Percentiles rank a stretch among this genome's conserved stretches.
phyloP scores from a whole-genome alignment of 2,329 filamentous ascomycete species.

The Plenodomus tracheiphilus region DNA sequence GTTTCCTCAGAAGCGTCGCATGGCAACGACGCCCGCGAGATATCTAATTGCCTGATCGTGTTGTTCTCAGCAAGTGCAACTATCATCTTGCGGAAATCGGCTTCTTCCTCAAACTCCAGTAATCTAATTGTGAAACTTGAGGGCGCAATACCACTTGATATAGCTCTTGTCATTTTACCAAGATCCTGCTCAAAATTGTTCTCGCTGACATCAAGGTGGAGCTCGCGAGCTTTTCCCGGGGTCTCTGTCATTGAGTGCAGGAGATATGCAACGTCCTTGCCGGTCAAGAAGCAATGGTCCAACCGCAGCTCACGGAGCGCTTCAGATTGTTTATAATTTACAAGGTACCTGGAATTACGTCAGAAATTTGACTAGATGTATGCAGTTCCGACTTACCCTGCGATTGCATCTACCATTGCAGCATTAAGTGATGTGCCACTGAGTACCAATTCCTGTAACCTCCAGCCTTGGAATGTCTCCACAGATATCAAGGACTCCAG shows the following conservation, averaged over 20 bases:
- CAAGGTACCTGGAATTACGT: slow-evolving; percentile 60
- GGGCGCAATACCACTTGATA: slow-evolving; percentile 59
- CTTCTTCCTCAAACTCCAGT: slow-evolving; percentile 69
- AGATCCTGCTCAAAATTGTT: slow-evolving; percentile 61
- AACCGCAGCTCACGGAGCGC: slow-evolving; percentile 64
- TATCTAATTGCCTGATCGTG: slow-evolving; percentile 66
- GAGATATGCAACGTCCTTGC: slow-evolving; percentile 66
- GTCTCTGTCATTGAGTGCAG: slow-evolving; percentile 64
- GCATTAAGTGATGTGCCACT: slow-evolving; percentile 66
- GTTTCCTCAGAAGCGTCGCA: slow-evolving; percentile 70
- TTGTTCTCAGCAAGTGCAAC: slow-evolving; percentile 65
- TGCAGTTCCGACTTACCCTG: slow-evolving; percentile 42
- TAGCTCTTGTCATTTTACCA: slow-evolving; percentile 56
- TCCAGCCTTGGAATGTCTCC: slow-evolving; percentile 69
- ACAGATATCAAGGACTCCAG: slow-evolving; percentile 66
- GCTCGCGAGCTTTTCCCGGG: slow-evolving; percentile 55
- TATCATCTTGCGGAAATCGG: slow-evolving; percentile 65
- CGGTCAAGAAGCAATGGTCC: slow-evolving; percentile 68
- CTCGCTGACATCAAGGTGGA: slow-evolving; percentile 69
- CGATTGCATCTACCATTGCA: slow-evolving; percentile 66
- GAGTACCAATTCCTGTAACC: slow-evolving; percentile 66
- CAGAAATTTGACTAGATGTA: not conserved
- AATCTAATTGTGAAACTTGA: slow-evolving; percentile 67
- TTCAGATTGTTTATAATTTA: slow-evolving; percentile 60
- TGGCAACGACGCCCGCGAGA: slow-evolving; percentile 70